Evolutionary conservation across 176 grass and related monocot genomes (phyloP), one percentile per base, ranked within the genome.

Genomic region (Bonia amplexicaulis): DNA sequence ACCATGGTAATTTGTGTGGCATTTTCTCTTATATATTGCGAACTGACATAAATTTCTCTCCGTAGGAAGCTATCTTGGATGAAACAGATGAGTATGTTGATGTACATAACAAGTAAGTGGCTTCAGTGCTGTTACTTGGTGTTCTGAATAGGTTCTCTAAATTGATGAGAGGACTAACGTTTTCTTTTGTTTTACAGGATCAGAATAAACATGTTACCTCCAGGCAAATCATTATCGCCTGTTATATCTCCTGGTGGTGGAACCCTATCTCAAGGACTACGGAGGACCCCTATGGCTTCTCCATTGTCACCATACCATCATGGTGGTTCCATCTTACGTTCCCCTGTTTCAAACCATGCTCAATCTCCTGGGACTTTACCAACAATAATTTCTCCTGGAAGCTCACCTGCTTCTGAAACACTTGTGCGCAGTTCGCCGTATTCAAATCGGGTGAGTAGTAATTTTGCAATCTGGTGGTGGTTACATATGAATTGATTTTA

Each of bases 31-130:
- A 31, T 45, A 71, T 44, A 79, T 44, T 83, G 2, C 25, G 46
- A 74, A 83, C 39, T 83, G 67, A 53, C 49, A 53, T 42, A 71
- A 66, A 63, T 52, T 12, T 82, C 11, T 67, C 15, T 73, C 2
- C 20, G n/a, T 78, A 99, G 96, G 96, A 99, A 93, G 91, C 86
- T 77, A 99, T 99, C 79, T 96, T 86, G 52, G 96, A 99, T 79
- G 96, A 99, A 82, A 99, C 96, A 20, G 96, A 99, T 12, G 96
- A 99, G 40, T 99, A 99, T 68, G 91, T 99, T 73, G 96, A 99
- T 86, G 93, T 99, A 53, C 96, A 99, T 69, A 99, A 99, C 74
- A 99, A 96, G 96, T 99, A 94, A 86, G 96, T 80, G 22, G 33
- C 26, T 86, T 16, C 6, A 9, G 9, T 55, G 19, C 25, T 25